Conservation (phyloP, 164 flowering plant species). For the Stephania japonica region DNA sequence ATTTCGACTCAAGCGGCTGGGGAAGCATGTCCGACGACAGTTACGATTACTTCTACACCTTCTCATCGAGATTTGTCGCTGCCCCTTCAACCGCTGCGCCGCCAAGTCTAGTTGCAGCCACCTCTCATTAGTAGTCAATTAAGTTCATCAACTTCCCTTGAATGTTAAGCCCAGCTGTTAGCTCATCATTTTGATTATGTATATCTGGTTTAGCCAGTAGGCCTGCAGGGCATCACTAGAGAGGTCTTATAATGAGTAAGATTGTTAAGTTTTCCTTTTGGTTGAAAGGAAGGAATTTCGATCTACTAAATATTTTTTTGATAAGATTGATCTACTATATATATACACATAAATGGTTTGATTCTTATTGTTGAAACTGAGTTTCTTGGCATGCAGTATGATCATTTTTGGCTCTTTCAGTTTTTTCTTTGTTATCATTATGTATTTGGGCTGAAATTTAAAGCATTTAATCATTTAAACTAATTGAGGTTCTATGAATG, state of each 20-base stretch:
- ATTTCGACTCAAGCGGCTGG: slow-evolving; percentile 42
- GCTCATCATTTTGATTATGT: not conserved
- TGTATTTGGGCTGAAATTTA: too few relatives aligned
- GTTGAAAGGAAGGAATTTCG: not conserved
- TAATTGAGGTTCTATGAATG: too few relatives aligned
- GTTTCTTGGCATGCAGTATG: too few relatives aligned
- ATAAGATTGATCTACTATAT: too few relatives aligned
- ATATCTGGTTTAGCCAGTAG: not conserved
- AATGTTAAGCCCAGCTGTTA: not conserved
- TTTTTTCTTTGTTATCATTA: too few relatives aligned
- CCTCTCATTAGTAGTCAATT: slow-evolving; percentile 3
- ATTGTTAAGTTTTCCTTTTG: not conserved
- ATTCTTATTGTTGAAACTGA: too few relatives aligned
- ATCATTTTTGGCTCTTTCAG: too few relatives aligned
- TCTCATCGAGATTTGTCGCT: slow-evolving; percentile 51
- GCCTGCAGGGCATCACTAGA: not conserved
- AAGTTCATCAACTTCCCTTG: too few relatives aligned
- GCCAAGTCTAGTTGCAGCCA: slow-evolving; percentile 14
- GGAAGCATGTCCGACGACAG: slow-evolving; percentile 30
- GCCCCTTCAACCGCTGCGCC: slow-evolving; percentile 10
- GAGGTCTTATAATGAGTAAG: not conserved
- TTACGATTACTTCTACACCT: slow-evolving; percentile 36
- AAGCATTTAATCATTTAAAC: too few relatives aligned
- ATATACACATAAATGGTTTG: too few relatives aligned
- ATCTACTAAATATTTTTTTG: too few relatives aligned